Base-by-base conservation (phyloP, 2,329 filamentous ascomycete species). In the Aspergillus fischeri region DNA sequence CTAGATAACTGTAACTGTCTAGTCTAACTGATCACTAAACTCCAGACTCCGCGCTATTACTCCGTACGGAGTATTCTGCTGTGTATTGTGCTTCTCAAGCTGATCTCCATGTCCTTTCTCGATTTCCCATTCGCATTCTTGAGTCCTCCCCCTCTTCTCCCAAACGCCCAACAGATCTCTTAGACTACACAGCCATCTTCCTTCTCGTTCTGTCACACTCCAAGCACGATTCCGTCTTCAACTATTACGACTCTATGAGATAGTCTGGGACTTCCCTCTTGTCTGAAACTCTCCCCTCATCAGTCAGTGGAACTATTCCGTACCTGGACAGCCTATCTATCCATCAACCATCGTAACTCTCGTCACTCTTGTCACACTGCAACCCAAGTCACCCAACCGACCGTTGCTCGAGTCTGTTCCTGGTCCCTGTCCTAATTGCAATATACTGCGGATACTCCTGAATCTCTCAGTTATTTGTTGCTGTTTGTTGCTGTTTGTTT, bases 161-260 rank as follows among this genome's bases (percentile, higher is more conserved):
- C 32, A 14, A 35, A 14, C 6, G 32, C 32, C 32, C 32, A 35
- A 35, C 32, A 35, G 32, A 17, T 35, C 28, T 32, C 29, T 35
- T 35, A 35, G 32, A 14, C 32, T 58, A 55, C 59, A 53, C 50
- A 53, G 51, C 45, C 51, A 44, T 55, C 54, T 56, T 52, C 29
- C 54, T 55, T 53, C 51, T 47, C 45, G 53, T 47, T 49, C 45
- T 27, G 20, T 24, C 53, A 27, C 55, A 52, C 21, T 35, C 35
- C 24, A 57, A 41, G 52, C 28, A 29, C 28, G 28, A 29, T 11
- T 11, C 28, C 28, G 10, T 11, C 28, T 10, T 29, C 28, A 4
- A 29, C 28, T 29, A 29, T 9, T 29, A 29, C 28, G 10, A 27
- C 25, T 27, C 25, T 27, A 27, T 7, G 25, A 29, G 3, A 11